Percentiles rank a stretch among this genome's conserved stretches.
Evolutionary conservation across 2,329 filamentous ascomycete species (phyloP).

Genomic region (Aspergillus neotritici): DNA sequence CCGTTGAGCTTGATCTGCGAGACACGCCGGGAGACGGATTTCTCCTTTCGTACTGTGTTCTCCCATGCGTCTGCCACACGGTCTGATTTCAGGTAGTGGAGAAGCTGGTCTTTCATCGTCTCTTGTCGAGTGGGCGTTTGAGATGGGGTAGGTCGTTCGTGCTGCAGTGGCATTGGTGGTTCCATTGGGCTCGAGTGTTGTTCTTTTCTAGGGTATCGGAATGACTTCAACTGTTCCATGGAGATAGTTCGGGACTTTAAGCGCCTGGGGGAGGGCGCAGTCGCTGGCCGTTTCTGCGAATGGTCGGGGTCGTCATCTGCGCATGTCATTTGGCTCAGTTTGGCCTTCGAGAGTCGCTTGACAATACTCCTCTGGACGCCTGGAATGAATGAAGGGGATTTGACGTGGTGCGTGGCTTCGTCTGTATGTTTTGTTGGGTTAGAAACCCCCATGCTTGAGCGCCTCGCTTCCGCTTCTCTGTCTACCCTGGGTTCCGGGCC

Average conservation of each 20-base stretch:
- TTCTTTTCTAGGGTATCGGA: conserved; percentile 15
- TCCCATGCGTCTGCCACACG: conserved; percentile 31
- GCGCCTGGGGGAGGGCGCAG: conserved; percentile 20
- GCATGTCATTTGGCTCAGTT: conserved; percentile 15
- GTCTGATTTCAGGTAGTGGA: conserved; percentile 31
- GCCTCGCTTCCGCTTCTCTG: conserved; percentile 9
- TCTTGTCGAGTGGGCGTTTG: conserved; percentile 15
- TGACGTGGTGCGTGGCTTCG: conserved; percentile 12
- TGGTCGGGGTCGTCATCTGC: conserved; percentile 12
- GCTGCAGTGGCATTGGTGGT: conserved; percentile 7
- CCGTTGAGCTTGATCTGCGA: conserved; percentile 20
- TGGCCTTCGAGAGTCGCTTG: conserved; percentile 21
- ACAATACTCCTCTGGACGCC: conserved; percentile 16
- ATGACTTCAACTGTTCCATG: conserved; percentile 22
- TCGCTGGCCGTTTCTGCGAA: conserved; percentile 18
- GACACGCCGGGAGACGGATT: conserved; percentile 8
- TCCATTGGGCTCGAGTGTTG: conserved; percentile 11
- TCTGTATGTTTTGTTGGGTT: conserved; percentile 21
- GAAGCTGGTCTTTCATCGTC: conserved; percentile 28
- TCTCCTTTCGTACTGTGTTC: conserved; percentile 18
- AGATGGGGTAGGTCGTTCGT: conserved; percentile 5
- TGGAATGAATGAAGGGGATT: conserved; percentile 9
- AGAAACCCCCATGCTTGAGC: conserved; percentile 10
- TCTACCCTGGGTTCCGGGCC: conserved; percentile 14
- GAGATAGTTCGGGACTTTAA: conserved; percentile 22